phyloP scores from a whole-genome alignment of 805 yeast genomes.

The Torulaspora indica region DNA sequence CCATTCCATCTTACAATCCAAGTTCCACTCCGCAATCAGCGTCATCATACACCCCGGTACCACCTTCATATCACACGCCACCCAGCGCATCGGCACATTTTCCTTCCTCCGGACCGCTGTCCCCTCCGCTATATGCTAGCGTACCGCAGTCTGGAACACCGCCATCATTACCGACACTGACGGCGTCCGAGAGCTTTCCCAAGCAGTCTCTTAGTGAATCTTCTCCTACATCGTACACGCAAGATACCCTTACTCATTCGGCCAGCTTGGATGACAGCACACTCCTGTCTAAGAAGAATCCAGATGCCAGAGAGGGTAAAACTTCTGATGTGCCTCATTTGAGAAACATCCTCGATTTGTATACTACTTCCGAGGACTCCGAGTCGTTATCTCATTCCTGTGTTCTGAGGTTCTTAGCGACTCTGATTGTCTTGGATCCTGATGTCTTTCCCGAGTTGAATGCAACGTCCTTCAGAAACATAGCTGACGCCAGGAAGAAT shows the following conservation, averaged over 20 bases:
- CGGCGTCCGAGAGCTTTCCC: constrained; percentile 4
- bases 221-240: constrained; percentile 1
- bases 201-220: constrained; percentile 3
- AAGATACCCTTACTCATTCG: constrained; percentile 4
- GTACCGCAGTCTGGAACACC: constrained; percentile 8
- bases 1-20: constrained; percentile 7
- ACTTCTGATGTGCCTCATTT: constrained; percentile 13
- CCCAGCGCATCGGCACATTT: constrained; percentile 6
- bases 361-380: constrained; percentile 23
- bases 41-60: constrained; percentile 9
- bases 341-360: constrained; percentile 25
- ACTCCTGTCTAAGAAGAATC: background rate
- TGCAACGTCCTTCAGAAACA: constrained; percentile 21
- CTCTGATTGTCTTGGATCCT: constrained; percentile 27
- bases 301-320: constrained; percentile 5
- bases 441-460: constrained; percentile 27
- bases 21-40: constrained; percentile 14
- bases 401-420: constrained; percentile 26
- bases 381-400: constrained; percentile 31
- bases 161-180: constrained; percentile 4
- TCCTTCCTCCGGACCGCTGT: constrained; percentile 8
- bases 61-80: constrained; percentile 3
- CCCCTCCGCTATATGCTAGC: constrained; percentile 9
- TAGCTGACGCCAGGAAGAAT: constrained; percentile 18
- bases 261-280: constrained; percentile 5